Base-by-base conservation (phyloP, 108 stramenopile genomes). In the Cyclotella sp. region DNA sequence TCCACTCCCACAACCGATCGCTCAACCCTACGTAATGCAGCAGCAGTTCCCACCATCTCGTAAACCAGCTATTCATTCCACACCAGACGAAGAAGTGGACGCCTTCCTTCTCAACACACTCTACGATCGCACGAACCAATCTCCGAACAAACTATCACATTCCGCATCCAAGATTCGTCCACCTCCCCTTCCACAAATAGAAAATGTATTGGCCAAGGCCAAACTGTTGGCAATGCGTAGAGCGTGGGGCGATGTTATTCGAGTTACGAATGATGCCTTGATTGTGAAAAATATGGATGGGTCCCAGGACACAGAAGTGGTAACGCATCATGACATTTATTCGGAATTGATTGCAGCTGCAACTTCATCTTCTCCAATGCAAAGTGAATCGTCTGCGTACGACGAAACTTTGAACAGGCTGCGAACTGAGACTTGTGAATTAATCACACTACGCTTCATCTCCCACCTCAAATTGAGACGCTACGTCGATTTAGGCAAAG, bases 241-340 rank as follows among this genome's bases (percentile, higher is more conserved):
- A 41, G 90, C 93, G n/a, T 94, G 91, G 91, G 90, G 81, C 16
- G 89, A 92, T 81, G 91, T 90, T 14, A 63, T 91, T 22, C 82
- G 78, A 12, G 64, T 92, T 22, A 68, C 89, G 22, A 72, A 74
- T 28, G 71, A 79, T 61, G 71, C 70, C 12, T 63, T 81, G 34
- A 53, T 70, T 41, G 60, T 46, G 0, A 30, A 28, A 9, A 47
- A 54, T 57, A 51, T 49, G 4, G 75, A 44, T 60, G 60, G 54
- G 55, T 34, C 27, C 29, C 59, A 10, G 24, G 6, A 28, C 2
- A 42, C 22, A 21, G 30, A 58, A 15, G 68, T 9, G 47, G 42
- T 43, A 8, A 19, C 40, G 22, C 63, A 72, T 55, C 53, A 57
- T 64, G 13, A 43, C 7, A 29, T 64, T 46, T 72, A 78, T 42